These are phyloP conservation scores for Suillus ampliporus DNA, from an alignment of 768 basidiomycete genomes.

Conservation along the genomic window DNA sequence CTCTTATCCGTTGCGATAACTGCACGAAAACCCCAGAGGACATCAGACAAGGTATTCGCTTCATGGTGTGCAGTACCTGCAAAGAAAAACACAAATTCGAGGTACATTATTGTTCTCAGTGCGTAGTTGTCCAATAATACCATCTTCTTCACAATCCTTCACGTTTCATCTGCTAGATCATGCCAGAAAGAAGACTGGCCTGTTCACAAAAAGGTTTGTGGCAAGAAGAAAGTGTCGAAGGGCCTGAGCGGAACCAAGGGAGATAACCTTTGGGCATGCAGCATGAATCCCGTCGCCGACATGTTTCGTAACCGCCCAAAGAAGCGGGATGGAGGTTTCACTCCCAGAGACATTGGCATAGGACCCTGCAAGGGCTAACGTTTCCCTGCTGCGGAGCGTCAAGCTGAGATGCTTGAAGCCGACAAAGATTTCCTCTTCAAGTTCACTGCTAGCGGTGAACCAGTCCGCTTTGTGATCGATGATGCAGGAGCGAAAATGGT, in stretches of 20 bases:
- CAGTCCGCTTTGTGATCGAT: slow-evolving; percentile 19
- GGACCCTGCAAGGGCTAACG: slow-evolving; percentile 16
- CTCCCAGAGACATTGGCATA: slow-evolving; percentile 18
- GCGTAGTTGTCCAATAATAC: not conserved
- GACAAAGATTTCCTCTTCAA: slow-evolving; percentile 28
- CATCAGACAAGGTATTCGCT: slow-evolving; percentile 18
- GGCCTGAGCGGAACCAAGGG: slow-evolving; percentile 23
- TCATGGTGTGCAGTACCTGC: slow-evolving; percentile 29
- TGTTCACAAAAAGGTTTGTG: slow-evolving; percentile 22
- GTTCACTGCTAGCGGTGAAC: slow-evolving; percentile 18
- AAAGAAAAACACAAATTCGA: slow-evolving; percentile 23
- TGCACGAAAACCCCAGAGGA: slow-evolving; percentile 25
- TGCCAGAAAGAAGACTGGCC: slow-evolving; percentile 27
- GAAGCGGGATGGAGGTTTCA: not conserved
- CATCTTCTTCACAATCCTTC: not conserved
- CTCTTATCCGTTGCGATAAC: slow-evolving; percentile 25
- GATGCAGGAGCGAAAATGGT: slow-evolving; percentile 16
- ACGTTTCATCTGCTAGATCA: slow-evolving; percentile 11
- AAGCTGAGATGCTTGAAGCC: slow-evolving; percentile 23
- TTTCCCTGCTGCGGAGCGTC: slow-evolving; percentile 23
- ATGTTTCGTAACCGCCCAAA: not conserved
- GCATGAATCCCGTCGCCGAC: slow-evolving; percentile 10
- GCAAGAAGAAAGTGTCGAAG: slow-evolving; percentile 24
- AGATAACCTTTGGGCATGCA: slow-evolving; percentile 20
- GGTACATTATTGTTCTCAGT: slow-evolving; percentile 27